Conservation (phyloP, 768 basidiomycete species). For the Suillus paluster region DNA sequence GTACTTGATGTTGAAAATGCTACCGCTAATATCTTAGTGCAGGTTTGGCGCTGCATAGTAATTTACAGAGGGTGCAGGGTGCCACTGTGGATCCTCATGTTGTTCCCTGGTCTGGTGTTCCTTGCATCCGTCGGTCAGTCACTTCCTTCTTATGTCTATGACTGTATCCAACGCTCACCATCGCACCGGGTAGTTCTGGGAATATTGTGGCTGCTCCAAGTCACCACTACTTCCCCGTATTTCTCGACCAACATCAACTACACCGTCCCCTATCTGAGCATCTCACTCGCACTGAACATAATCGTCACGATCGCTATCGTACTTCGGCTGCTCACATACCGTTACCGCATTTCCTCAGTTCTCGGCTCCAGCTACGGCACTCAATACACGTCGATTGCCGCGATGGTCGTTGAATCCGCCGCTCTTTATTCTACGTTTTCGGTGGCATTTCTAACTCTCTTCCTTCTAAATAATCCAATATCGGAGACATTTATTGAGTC, state of each 20-base stretch:
- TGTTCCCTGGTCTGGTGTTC: neutral
- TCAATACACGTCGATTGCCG: conserved; percentile 35
- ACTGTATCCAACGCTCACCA: neutral
- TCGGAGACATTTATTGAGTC: conserved; percentile 36
- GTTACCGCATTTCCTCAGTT: conserved; percentile 10
- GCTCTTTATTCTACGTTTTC: conserved; percentile 32
- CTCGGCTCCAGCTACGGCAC: conserved; percentile 28
- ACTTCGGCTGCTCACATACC: conserved; percentile 27
- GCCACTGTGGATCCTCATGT: neutral
- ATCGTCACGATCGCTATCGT: conserved; percentile 37
- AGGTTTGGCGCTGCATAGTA: conserved; percentile 7
- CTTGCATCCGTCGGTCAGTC: conserved; percentile 1
- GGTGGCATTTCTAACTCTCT: conserved; percentile 37
- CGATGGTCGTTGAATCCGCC: conserved; percentile 43
- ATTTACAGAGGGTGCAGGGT: conserved; percentile 3
- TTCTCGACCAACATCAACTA: conserved; percentile 16
- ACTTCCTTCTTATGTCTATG: neutral
- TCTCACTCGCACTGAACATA: conserved; percentile 38
- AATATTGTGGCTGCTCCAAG: conserved; percentile 3
- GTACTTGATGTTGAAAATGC: neutral
- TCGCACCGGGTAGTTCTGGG: neutral
- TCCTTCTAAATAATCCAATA: conserved; percentile 20
- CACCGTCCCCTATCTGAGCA: conserved; percentile 27
- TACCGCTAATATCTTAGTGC: neutral
- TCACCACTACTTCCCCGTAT: neutral